A percentile compares a stretch with the other conserved stretches of the same genome.
phyloP scores from a whole-genome alignment of 2,329 filamentous ascomycete genomes.

The Plectosphaerella cucumerina region DNA sequence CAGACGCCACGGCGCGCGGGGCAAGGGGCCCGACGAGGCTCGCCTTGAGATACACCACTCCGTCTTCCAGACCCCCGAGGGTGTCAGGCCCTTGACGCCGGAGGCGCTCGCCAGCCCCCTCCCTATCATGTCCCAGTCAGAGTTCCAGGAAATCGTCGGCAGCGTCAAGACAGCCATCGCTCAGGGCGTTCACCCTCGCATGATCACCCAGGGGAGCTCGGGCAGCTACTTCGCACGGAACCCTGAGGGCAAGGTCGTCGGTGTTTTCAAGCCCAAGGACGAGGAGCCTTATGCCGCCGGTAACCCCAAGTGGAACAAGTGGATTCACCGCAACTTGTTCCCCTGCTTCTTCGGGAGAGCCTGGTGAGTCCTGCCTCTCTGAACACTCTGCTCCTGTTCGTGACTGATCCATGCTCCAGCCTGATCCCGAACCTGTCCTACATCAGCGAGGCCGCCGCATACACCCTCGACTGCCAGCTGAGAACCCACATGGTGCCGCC shows the following conservation, averaged over 20 bases:
- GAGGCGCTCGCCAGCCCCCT: conserved; percentile 64
- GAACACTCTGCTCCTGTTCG: not conserved
- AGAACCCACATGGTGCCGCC: conserved; percentile 92
- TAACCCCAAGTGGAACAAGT: conserved; percentile 99
- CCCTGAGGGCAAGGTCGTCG: conserved; percentile 86
- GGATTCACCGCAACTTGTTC: conserved; percentile 96
- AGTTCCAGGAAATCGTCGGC: conserved; percentile 87
- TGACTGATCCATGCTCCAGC: conserved; percentile 28
- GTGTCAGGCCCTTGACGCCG: conserved; percentile 73
- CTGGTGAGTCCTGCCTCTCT: conserved; percentile 49
- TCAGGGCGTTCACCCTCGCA: conserved; percentile 84
- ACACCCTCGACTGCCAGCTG: conserved; percentile 86
- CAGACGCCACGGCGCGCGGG: conserved; percentile 67
- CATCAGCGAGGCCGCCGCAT: conserved; percentile 94
- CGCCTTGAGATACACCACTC: conserved; percentile 94
- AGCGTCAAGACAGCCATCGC: conserved; percentile 89
- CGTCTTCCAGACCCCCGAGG: conserved; percentile 91
- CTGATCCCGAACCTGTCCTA: conserved; percentile 97
- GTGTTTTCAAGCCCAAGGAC: conserved; percentile 98
- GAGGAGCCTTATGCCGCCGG: conserved; percentile 96
- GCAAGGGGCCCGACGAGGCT: conserved; percentile 76
- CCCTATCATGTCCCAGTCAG: conserved; percentile 66
- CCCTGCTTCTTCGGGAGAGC: conserved; percentile 95
- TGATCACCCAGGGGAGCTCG: conserved; percentile 96
- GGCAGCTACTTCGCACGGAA: conserved; percentile 97